Conservation (phyloP, 139 green algal species). For the Volvox africanus region DNA sequence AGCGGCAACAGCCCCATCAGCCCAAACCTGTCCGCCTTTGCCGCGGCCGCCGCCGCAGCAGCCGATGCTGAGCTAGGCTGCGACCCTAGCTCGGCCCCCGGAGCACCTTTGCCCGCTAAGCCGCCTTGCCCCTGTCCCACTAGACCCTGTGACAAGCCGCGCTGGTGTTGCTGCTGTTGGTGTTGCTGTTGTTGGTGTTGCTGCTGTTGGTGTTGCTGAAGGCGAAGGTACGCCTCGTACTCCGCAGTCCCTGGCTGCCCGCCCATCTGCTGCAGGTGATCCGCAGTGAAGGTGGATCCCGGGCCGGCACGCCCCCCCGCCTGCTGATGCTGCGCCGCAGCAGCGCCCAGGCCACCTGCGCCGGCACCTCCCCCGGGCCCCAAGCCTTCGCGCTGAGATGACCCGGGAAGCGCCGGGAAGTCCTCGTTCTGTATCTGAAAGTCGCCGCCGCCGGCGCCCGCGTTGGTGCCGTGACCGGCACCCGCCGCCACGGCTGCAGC, state of each 20-base stretch:
- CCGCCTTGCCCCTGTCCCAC: background rate
- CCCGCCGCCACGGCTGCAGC: slow-evolving; percentile 28
- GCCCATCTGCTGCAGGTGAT: slow-evolving; percentile 28
- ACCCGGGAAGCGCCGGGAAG: slow-evolving; percentile 57
- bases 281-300: background rate
- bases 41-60: background rate
- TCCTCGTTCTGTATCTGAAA: slow-evolving; percentile 62
- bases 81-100: background rate
- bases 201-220: slow-evolving; percentile 37
- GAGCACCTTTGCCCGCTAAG: background rate
- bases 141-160: slow-evolving; percentile 18
- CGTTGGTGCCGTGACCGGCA: background rate
- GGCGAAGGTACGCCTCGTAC: slow-evolving; percentile 41
- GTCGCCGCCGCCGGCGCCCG: slow-evolving; percentile 12
- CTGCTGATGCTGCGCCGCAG: slow-evolving; percentile 2
- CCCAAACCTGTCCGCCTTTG: slow-evolving; percentile 83
- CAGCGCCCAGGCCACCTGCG: background rate
- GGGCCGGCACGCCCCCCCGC: background rate
- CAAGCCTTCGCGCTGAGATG: slow-evolving; percentile 5
- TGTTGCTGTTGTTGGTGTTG: slow-evolving; percentile 29
- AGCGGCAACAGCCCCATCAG: slow-evolving; percentile 94
- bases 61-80: background rate
- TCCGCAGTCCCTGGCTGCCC: slow-evolving; percentile 8
- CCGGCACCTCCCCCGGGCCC: background rate
- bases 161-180: slow-evolving; percentile 25